phyloP scores from a whole-genome alignment of 805 yeast genomes.

The Cyberlindnera xylosilytica region DNA sequence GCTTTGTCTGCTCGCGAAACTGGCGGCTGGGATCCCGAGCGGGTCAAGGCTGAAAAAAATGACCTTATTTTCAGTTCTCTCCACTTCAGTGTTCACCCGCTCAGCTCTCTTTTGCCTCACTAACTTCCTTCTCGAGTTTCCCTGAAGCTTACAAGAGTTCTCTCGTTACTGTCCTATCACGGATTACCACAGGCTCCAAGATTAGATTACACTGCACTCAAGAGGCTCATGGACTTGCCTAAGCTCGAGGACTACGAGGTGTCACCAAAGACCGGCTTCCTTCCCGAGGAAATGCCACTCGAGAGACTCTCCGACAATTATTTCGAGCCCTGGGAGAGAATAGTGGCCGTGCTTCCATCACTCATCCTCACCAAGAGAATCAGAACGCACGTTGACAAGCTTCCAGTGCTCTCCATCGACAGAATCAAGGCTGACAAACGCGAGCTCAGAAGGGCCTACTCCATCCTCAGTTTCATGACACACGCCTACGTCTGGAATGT shows the following conservation, averaged over 20 bases:
- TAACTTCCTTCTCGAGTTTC: no score
- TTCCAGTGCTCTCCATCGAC: constrained; percentile 55
- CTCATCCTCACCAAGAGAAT: constrained; percentile 63
- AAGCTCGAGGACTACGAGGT: constrained; percentile 63
- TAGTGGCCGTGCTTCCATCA: constrained; percentile 67
- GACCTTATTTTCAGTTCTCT: not conserved
- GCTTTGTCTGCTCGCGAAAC: no score
- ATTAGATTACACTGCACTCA: no score
- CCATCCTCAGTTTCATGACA: constrained; percentile 71
- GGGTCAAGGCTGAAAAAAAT: not conserved
- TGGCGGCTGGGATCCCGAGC: no score
- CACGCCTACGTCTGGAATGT: constrained; percentile 92
- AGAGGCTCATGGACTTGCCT: constrained; percentile 44
- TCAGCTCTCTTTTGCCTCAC: no score
- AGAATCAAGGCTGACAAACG: constrained; percentile 36
- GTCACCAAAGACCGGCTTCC: constrained; percentile 69
- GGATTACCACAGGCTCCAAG: no score
- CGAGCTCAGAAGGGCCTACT: constrained; percentile 77
- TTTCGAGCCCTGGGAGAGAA: constrained; percentile 73
- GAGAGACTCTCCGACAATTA: constrained; percentile 55
- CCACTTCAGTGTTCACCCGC: not conserved
- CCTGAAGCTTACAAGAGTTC: no score
- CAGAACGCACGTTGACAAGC: constrained; percentile 56
- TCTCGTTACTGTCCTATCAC: no score
- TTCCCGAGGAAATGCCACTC: constrained; percentile 69